A percentile compares a stretch with the other conserved stretches of the same genome.
Evolutionary conservation across 495 filamentous ascomycete genomes (phyloP).

Genomic region (Lineolata rhizophorae): DNA sequence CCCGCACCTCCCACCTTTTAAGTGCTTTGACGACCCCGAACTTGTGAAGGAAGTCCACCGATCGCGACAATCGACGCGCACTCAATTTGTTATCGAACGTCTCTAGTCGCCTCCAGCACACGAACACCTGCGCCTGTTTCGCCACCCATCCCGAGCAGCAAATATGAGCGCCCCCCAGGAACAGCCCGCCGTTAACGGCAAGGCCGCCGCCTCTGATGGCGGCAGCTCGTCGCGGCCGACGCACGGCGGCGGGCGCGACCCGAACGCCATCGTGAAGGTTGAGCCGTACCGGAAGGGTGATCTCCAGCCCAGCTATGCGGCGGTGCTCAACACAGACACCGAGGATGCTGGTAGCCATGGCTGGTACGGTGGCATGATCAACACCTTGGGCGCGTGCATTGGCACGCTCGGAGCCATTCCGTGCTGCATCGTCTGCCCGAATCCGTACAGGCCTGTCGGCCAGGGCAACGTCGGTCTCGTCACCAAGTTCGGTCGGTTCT

Average conservation of each 20-base stretch:
- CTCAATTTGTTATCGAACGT: too few relatives aligned
- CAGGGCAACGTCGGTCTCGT: slow-evolving; percentile 91
- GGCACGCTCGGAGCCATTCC: slow-evolving; percentile 75
- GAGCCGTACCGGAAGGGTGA: slow-evolving; percentile 65
- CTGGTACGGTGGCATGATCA: slow-evolving; percentile 85
- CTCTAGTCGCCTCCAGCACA: too few relatives aligned
- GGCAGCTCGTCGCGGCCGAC: not conserved
- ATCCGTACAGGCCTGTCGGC: slow-evolving; percentile 84
- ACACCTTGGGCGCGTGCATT: slow-evolving; percentile 49
- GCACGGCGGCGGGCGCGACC: not conserved
- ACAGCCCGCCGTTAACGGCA: too few relatives aligned
- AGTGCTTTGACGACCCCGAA: too few relatives aligned
- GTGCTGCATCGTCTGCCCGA: slow-evolving; percentile 81
- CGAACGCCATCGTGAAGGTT: slow-evolving; percentile 37
- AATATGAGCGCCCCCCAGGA: too few relatives aligned
- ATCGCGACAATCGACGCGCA: too few relatives aligned
- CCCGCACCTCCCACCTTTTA: too few relatives aligned
- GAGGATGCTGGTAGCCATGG: slow-evolving; percentile 51
- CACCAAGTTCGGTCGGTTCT: slow-evolving; percentile 90
- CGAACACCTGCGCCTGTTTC: too few relatives aligned
- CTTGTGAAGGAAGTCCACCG: too few relatives aligned
- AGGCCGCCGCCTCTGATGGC: too few relatives aligned
- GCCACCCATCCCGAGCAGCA: too few relatives aligned
- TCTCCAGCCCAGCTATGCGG: slow-evolving; percentile 75
- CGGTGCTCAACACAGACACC: slow-evolving; percentile 40